Percentiles rank a stretch among this genome's conserved stretches.
Evolutionary conservation across 2,329 filamentous ascomycete genomes (phyloP).

Genomic region (Hortaea werneckii): DNA sequence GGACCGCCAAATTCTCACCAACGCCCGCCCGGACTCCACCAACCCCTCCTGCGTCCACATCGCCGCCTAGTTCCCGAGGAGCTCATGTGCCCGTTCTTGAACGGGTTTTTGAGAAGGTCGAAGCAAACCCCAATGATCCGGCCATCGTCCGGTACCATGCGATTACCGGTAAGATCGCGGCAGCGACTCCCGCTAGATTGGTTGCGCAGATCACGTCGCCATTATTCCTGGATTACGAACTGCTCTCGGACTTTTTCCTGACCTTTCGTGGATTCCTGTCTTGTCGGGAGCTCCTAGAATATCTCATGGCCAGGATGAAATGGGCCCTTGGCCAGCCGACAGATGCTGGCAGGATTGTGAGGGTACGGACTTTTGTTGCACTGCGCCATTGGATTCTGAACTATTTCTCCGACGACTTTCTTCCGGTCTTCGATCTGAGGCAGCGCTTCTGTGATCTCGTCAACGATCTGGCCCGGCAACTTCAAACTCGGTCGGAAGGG

Average conservation of each 20-base stretch:
- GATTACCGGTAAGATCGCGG: slow-evolving; percentile 54
- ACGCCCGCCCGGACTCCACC: slow-evolving; percentile 3
- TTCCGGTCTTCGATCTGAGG: slow-evolving; percentile 63
- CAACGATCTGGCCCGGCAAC: slow-evolving; percentile 50
- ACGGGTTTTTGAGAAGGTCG: slow-evolving; percentile 70
- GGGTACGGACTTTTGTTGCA: slow-evolving; percentile 90
- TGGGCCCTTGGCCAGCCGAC: slow-evolving; percentile 77
- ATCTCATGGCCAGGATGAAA: slow-evolving; percentile 72
- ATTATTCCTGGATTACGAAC: slow-evolving; percentile 89
- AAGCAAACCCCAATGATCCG: slow-evolving; percentile 70
- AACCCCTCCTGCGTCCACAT: neutral
- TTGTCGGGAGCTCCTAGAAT: slow-evolving; percentile 63
- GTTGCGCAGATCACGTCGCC: slow-evolving; percentile 96
- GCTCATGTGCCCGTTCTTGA: slow-evolving; percentile 66
- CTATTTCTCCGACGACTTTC: slow-evolving; percentile 93
- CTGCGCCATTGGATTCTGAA: slow-evolving; percentile 96
- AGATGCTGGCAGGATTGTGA: slow-evolving; percentile 84
- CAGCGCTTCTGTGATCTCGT: slow-evolving; percentile 69
- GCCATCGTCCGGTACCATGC: slow-evolving; percentile 69
- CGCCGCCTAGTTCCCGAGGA: neutral
- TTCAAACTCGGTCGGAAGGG: slow-evolving; percentile 41
- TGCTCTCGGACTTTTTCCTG: slow-evolving; percentile 95
- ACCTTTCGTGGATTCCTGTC: slow-evolving; percentile 85
- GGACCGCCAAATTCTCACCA: slow-evolving; percentile 2
- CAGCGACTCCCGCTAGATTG: slow-evolving; percentile 80